phyloP scores from a whole-genome alignment of 768 basidiomycete genomes.

The Mycena rosella region DNA sequence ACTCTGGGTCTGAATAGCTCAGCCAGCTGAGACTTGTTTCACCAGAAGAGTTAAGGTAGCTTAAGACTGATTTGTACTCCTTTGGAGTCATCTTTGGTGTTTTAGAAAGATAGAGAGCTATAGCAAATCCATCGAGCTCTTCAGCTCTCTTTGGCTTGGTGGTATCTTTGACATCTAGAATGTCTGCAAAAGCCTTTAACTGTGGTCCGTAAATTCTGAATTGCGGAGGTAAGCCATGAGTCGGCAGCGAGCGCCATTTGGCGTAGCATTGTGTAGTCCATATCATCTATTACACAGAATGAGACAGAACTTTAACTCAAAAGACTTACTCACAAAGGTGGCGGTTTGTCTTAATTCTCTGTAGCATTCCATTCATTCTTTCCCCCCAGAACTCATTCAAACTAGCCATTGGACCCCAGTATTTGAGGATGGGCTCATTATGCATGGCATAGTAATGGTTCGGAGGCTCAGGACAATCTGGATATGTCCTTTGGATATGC shows the following conservation, averaged over 20 bases:
- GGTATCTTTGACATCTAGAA: constrained; percentile 1
- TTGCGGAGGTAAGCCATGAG: constrained; percentile 13
- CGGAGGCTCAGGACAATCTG: constrained; percentile 6
- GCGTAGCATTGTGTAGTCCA: constrained; percentile 18
- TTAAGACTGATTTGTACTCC: constrained; percentile 9
- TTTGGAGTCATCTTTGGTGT: constrained; percentile 4
- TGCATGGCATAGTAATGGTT: constrained; percentile 38
- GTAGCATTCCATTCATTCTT: constrained; percentile 27
- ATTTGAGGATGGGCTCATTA: constrained; percentile 9
- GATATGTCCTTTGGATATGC: constrained; percentile 11
- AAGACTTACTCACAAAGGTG: constrained; percentile 16
- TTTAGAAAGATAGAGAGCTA: constrained; percentile 11
- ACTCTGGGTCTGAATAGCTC: constrained; percentile 1
- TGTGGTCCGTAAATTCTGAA: constrained; percentile 2
- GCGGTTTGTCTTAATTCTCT: constrained; percentile 25
- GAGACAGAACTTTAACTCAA: not conserved
- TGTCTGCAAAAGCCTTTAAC: constrained; percentile 1
- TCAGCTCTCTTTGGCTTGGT: not conserved
- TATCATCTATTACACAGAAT: constrained; percentile 2
- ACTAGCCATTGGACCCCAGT: too few species aligned
- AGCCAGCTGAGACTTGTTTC: constrained; percentile 2
- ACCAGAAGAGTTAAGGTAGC: constrained; percentile 5
- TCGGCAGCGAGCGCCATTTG: constrained; percentile 15
- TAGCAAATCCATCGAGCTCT: constrained; percentile 1
- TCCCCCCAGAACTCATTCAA: constrained; percentile 35